Evolutionary conservation across 352 stramenopile genomes (phyloP).

Genomic region (Phytophthora palmivora): DNA sequence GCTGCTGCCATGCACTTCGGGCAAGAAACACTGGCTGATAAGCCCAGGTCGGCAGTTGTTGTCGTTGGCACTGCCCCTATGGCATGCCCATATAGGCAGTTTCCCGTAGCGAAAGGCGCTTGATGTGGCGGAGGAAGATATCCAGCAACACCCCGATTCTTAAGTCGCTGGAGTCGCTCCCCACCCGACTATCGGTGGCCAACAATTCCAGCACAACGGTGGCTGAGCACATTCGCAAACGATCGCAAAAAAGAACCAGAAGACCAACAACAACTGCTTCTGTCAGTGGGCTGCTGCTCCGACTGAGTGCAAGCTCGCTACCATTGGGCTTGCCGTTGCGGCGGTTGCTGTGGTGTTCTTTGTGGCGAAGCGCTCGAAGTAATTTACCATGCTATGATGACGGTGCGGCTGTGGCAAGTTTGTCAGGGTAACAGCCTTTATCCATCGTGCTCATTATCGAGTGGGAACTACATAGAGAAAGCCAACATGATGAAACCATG

Average conservation of each 20-base stretch:
- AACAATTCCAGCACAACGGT: conserved; percentile 74
- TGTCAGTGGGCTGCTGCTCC: conserved; percentile 23
- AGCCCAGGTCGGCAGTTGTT: conserved; percentile 82
- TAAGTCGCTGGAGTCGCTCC: conserved; percentile 73
- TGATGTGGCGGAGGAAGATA: conserved; percentile 62
- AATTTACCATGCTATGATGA: conserved; percentile 6
- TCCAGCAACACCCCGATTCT: conserved; percentile 82
- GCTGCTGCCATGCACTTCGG: conserved; percentile 89
- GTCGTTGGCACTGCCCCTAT: conserved; percentile 96
- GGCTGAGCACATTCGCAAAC: conserved; percentile 64
- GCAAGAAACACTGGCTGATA: conserved; percentile 62
- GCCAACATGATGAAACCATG: conserved; percentile 13
- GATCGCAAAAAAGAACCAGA: conserved; percentile 33
- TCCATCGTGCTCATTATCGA: conserved; percentile 8
- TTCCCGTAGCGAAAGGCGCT: conserved; percentile 90
- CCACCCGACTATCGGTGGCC: conserved; percentile 65
- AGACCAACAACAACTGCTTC: conserved; percentile 21
- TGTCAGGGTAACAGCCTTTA: conserved; percentile 2
- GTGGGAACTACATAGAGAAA: conserved; percentile 34
- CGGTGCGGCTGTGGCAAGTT: neutral
- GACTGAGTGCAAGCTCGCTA: conserved; percentile 38
- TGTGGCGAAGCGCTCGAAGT: conserved; percentile 53
- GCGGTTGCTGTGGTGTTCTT: conserved; percentile 45
- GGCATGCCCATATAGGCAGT: conserved; percentile 97
- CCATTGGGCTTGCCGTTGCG: conserved; percentile 46